Conservation (phyloP, 1,284 basidiomycete species). For the Puccinia polysora region DNA sequence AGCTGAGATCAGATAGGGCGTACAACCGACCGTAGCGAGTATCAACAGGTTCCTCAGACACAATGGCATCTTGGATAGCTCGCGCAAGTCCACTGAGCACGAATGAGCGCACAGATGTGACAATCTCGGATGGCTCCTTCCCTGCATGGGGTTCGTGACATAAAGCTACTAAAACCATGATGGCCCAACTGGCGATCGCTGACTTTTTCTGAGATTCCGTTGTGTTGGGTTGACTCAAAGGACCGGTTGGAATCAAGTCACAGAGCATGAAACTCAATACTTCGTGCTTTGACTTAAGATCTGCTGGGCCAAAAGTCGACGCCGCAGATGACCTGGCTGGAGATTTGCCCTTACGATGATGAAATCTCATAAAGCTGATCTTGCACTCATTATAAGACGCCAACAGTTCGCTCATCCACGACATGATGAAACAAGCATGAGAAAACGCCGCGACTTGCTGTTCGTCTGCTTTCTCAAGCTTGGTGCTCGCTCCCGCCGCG, state of each 20-base stretch:
- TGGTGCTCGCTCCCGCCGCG: neutral
- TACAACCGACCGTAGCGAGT: constrained; percentile 80
- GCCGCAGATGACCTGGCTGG: constrained; percentile 60
- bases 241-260: constrained; percentile 52
- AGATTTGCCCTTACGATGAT: constrained; percentile 63
- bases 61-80: constrained; percentile 73
- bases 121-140: constrained; percentile 71
- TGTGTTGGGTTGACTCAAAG: constrained; percentile 49
- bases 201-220: constrained; percentile 52
- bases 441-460: constrained; percentile 56
- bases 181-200: constrained; percentile 65
- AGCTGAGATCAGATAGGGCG: constrained; percentile 79
- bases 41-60: constrained; percentile 64
- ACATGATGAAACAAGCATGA: constrained; percentile 83
- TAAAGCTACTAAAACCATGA: constrained; percentile 83
- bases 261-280: constrained; percentile 69
- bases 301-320: constrained; percentile 58
- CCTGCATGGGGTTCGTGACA: constrained; percentile 72
- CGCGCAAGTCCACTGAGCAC: constrained; percentile 83
- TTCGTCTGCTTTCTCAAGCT: constrained; percentile 35
- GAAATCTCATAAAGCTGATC: constrained; percentile 74
- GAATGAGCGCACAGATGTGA: constrained; percentile 79
- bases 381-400: constrained; percentile 93
- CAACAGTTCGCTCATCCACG: constrained; percentile 81
- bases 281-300: constrained; percentile 51